Conservation (phyloP, 2,329 filamentous ascomycete genomes). For the Epichloe elymi region DNA sequence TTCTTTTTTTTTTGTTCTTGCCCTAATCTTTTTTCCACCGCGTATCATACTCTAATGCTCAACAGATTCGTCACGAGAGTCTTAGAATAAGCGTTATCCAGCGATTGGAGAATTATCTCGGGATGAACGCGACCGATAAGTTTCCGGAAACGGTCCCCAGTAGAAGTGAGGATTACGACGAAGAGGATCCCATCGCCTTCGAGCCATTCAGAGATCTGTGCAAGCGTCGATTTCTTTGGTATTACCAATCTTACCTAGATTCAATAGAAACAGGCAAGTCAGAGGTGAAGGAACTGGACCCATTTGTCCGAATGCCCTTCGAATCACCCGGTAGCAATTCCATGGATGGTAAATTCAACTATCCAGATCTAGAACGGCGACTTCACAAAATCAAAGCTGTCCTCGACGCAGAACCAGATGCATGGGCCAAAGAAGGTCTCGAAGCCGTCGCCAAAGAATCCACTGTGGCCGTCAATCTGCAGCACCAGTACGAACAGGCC, state of each 20-base stretch:
- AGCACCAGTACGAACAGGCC: conserved; percentile 75
- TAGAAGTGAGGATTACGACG: conserved; percentile 30
- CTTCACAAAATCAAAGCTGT: conserved; percentile 54
- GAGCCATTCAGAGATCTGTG: conserved; percentile 83
- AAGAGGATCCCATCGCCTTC: conserved; percentile 49
- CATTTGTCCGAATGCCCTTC: conserved; percentile 78
- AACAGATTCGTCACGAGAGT: conserved; percentile 78
- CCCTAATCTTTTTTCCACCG: not conserved
- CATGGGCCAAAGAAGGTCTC: conserved; percentile 60
- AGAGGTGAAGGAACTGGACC: conserved; percentile 48
- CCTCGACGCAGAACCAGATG: conserved; percentile 56
- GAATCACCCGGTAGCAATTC: conserved; percentile 54
- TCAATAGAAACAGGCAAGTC: conserved; percentile 52
- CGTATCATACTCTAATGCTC: not conserved
- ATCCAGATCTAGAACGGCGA: conserved; percentile 57
- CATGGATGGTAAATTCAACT: conserved; percentile 83
- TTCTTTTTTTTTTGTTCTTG: conserved; percentile 17
- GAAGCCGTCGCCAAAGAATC: conserved; percentile 49
- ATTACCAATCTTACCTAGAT: conserved; percentile 74
- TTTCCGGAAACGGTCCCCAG: conserved; percentile 5
- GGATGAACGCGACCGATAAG: conserved; percentile 39
- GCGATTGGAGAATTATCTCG: conserved; percentile 67
- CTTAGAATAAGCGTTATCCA: conserved; percentile 77
- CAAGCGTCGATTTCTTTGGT: conserved; percentile 91
- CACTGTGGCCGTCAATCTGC: conserved; percentile 68